Evolutionary conservation across 768 basidiomycete genomes (phyloP), one percentile per base, ranked within the genome.

Genomic region (Strobilomyces echinocephalus): DNA sequence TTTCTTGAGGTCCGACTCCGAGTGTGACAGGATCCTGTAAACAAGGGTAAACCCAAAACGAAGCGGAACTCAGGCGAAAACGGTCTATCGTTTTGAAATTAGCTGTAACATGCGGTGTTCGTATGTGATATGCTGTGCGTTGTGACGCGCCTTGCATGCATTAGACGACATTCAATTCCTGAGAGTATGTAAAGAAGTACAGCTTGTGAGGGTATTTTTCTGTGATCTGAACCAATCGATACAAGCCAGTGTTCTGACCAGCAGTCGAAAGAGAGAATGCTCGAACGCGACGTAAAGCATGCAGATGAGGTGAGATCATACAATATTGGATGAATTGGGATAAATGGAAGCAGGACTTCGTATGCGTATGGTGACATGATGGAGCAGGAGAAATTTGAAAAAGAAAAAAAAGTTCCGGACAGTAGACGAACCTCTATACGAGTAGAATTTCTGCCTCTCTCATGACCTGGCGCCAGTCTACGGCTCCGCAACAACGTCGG

Each of bases 401-500:
- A 51, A 38, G 18, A 39, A 49, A 26, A 31, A 24, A 28, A 18
- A 24, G 39, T 21, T 16, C 15, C 42, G 7, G 20, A 24, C 28
- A 35, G 11, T 15, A 36, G 20, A 31, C 8, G 15, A 16, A 34
- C 15, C 71, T 65, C 50, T 64, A 87, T 18, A 91, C 83, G 42
- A 91, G 79, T 49, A 87, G 73, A 63, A 87, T 76, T 47, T 78
- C 67, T 20, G 69, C 66, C 31, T 75, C 68, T 26, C 69, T 73
- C 70, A 89, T 76, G 15, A 75, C 72, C 52, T 75, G 69, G 34
- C 86, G 76, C 88, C 89, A 91, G 55, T 75, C 74, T 42, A 90
- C 81, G 11, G 76, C 70, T 36, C 60, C 66, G 8, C 52, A 60
- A 16, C 49, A 58, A 50, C 71, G 71, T 35, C 77, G 72, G 28